These are phyloP conservation scores for Thermothielavioides terrestris DNA, from an alignment of 495 filamentous ascomycete genomes.

Conservation along the genomic window DNA sequence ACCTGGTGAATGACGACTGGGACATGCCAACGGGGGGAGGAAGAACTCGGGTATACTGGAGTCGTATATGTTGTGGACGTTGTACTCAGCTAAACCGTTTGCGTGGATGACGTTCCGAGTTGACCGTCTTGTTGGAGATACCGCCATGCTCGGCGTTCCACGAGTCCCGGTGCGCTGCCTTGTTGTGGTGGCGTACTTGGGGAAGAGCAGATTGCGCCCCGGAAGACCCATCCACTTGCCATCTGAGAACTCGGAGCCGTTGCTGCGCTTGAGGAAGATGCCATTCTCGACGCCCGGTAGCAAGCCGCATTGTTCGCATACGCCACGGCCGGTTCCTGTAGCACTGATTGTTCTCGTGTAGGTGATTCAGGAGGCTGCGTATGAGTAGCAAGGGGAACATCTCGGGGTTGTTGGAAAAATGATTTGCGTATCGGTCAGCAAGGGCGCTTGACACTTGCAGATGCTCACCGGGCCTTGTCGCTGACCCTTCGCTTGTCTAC, in stretches of 20 bases:
- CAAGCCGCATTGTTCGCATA: constrained; percentile 59
- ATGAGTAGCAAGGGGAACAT: constrained; percentile 61
- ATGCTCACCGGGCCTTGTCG: no score
- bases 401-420: constrained; percentile 69
- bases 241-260: constrained; percentile 53
- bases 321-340: constrained; percentile 73
- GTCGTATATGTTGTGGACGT: constrained; percentile 78
- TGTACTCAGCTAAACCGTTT: constrained; percentile 66
- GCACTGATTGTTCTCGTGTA: constrained; percentile 67
- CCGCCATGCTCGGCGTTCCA: constrained; percentile 47
- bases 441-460: no score
- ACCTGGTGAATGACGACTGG: constrained; percentile 41
- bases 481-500: constrained; percentile 51
- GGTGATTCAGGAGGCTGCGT: constrained; percentile 58
- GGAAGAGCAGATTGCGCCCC: constrained; percentile 57
- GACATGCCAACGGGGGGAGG: neutral
- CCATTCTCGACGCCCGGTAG: constrained; percentile 51
- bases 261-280: constrained; percentile 55
- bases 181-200: constrained; percentile 67
- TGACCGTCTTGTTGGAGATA: constrained; percentile 64
- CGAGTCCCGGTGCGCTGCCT: constrained; percentile 37
- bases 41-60: constrained; percentile 37
- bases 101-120: constrained; percentile 67
- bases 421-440: constrained; percentile 29
- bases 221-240: constrained; percentile 49